Evolutionary conservation across 352 stramenopile genomes (phyloP).

Genomic region (Elongisporangium undulatum): DNA sequence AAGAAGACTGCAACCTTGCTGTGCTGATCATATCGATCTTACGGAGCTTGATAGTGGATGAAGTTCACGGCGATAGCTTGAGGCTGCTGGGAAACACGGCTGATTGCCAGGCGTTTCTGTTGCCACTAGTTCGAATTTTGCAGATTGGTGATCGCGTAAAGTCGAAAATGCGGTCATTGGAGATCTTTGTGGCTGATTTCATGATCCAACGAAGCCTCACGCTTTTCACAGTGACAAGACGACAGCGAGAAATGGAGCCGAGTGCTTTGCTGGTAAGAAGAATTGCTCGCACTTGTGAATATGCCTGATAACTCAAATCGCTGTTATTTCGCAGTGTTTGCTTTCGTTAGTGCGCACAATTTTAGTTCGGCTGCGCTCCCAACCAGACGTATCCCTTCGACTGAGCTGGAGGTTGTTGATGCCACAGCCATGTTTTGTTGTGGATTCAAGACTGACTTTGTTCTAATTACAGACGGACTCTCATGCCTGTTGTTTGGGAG

Average conservation of each 20-base stretch:
- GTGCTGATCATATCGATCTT: background rate
- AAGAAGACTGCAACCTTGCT: background rate
- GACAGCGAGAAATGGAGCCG: background rate
- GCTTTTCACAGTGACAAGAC: background rate
- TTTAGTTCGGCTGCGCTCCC: conserved; percentile 19
- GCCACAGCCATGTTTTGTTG: too few species aligned
- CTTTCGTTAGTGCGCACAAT: conserved; percentile 24
- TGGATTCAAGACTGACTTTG: too few species aligned
- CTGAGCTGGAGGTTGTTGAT: conserved; percentile 19
- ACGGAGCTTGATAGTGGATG: background rate
- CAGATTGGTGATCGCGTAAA: background rate
- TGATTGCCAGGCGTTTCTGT: conserved; percentile 3
- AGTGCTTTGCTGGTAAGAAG: background rate
- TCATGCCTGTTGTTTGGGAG: conserved; percentile 15
- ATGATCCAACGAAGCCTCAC: conserved; percentile 19
- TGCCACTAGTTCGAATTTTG: background rate
- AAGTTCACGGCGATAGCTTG: background rate
- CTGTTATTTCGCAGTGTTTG: too few species aligned
- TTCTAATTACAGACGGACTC: conserved; percentile 11
- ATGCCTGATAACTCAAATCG: background rate
- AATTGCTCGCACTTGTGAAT: background rate
- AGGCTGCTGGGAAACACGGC: conserved; percentile 2
- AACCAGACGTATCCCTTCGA: conserved; percentile 11
- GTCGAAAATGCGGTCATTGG: conserved; percentile 3
- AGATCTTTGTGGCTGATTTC: conserved; percentile 31